Evolutionary conservation across 2,329 filamentous ascomycete species (phyloP), one percentile per base, ranked within the genome.

Genomic region (Claviceps africana): DNA sequence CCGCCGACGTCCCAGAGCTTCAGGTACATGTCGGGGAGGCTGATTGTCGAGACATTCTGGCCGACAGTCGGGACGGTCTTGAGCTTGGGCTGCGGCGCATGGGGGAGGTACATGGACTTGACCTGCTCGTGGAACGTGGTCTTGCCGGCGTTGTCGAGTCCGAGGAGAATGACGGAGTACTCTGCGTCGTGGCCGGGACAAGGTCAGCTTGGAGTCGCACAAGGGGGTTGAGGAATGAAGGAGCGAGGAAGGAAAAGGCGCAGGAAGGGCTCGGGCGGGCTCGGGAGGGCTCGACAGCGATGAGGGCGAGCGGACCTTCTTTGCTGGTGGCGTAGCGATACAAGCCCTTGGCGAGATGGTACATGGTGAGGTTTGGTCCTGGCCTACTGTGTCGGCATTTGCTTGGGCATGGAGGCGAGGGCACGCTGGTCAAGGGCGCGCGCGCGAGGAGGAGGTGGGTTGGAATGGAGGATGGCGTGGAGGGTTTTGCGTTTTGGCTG

Each of bases 1-100:
- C 93, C 93, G 57, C 93, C 93, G 1, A 98, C 88, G 65, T 98
- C 93, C 93, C 93, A 97, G 61, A 98, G 86, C 74, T 96, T 95
- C 64, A 98, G 77, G 74, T 97, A 96, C 81, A 96, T 91, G 67
- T 95, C 88, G 17, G 88, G 85, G 25, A 97, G 77, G 22, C 86
- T 82, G 65, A 98, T 87, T 47, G 90, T 93, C 56, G 88, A 86
- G 57, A 97, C 90, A 70, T 97, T 97, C 68, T 97, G 93, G 58
- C 93, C 93, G 61, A 97, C 91, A 21, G 93, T 98, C 30, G 93
- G 93, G 8, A 97, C 91, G 45, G 91, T 96, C 66, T 93, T 90
- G 59, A 73, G 81, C 70, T 76, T 90, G 63, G 73, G 86, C 67
- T 72, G 79, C 51, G 73, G 78, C 53, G 70, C 72, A 56, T 75